phyloP scores from a whole-genome alignment of 768 basidiomycete genomes.

The Guyanaporus albipodus region DNA sequence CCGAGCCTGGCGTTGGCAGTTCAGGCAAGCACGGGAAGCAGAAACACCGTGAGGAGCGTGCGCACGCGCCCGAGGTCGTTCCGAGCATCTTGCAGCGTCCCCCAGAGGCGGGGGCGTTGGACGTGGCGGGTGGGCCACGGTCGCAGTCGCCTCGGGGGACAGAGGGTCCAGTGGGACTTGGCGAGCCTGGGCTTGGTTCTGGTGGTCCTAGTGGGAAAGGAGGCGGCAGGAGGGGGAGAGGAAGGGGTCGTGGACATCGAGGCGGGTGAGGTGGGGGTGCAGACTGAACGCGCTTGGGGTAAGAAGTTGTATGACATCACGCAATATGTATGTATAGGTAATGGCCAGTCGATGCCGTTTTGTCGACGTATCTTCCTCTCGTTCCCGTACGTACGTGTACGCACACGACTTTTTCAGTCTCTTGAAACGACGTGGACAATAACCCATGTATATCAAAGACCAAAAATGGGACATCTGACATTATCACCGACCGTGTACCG shows the following conservation, averaged over 20 bases:
- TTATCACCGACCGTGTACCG: no score
- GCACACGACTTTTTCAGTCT: no score
- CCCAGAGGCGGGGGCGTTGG: constrained; percentile 7
- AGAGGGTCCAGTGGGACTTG: constrained; percentile 2
- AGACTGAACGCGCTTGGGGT: no score
- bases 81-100: constrained; percentile 27
- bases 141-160: constrained; percentile 7
- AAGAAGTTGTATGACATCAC: no score
- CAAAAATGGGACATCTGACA: no score
- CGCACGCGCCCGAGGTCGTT: background rate
- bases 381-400: no score
- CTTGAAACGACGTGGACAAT: no score
- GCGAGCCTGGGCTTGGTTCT: constrained; percentile 1
- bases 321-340: no score
- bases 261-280: constrained; percentile 16
- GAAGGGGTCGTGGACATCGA: constrained; percentile 29
- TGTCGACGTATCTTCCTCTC: no score
- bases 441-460: no score
- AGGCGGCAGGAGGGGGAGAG: constrained; percentile 27
- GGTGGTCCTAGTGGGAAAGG: constrained; percentile 11
- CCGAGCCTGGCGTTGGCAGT: no score
- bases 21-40: constrained; percentile 15
- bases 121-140: constrained; percentile 9
- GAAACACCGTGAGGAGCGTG: constrained; percentile 12
- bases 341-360: no score